Conservation (phyloP, 768 basidiomycete species). For the Boletellus ananas region DNA sequence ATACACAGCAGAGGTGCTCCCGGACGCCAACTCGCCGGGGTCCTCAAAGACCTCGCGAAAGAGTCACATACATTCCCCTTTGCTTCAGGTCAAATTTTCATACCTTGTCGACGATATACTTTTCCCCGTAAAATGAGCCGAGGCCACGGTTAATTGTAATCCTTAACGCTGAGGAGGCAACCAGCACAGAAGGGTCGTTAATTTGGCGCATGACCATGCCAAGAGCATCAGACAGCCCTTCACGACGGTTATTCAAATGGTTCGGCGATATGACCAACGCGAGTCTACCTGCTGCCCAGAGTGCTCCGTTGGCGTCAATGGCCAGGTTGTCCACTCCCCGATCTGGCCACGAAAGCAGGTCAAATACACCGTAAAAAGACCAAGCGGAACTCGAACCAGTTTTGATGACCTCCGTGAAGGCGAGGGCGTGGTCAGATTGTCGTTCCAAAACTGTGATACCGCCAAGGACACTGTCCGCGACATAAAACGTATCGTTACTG, state of each 20-base stretch:
- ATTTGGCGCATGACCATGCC: conserved; percentile 38
- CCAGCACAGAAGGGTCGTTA: conserved; percentile 36
- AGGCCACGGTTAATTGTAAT: conserved; percentile 51
- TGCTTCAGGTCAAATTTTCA: background rate
- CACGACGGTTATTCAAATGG: background rate
- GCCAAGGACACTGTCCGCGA: conserved; percentile 45
- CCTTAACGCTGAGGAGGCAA: conserved; percentile 49
- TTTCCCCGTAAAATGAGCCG: conserved; percentile 54
- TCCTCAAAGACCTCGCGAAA: conserved; percentile 60
- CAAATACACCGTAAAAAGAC: background rate
- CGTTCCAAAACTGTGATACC: conserved; percentile 51
- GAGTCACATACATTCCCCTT: background rate
- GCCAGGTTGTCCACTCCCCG: conserved; percentile 57
- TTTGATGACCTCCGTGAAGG: conserved; percentile 48
- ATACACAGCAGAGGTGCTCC: conserved; percentile 53
- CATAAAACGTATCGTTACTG: conserved; percentile 60
- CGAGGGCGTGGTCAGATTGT: conserved; percentile 56
- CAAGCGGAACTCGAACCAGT: conserved; percentile 40
- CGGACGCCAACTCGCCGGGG: conserved; percentile 53
- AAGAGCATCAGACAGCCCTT: conserved; percentile 44
- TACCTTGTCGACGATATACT: conserved; percentile 58
- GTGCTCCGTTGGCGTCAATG: conserved; percentile 52
- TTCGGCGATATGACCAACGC: background rate
- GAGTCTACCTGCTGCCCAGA: conserved; percentile 59
- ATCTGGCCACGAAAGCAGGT: conserved; percentile 33